These are phyloP conservation scores for Fusarium chuoi DNA, from an alignment of 2,329 filamentous ascomycete species.

Conservation along the genomic window DNA sequence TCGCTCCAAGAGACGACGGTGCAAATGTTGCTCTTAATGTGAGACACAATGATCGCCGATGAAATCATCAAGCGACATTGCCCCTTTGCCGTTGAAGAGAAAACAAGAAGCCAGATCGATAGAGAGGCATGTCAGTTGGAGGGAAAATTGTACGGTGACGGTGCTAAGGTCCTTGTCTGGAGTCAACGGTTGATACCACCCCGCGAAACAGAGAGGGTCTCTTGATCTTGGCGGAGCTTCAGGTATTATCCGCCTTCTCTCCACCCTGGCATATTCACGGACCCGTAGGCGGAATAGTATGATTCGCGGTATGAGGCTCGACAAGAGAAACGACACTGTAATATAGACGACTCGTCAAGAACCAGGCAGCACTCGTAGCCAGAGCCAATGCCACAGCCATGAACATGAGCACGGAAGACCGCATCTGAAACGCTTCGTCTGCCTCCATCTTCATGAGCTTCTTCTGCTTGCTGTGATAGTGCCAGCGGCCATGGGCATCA, in stretches of 20 bases:
- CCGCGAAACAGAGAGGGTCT: not conserved
- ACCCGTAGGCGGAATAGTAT: constrained; percentile 11
- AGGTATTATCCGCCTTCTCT: not conserved
- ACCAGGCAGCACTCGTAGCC: constrained; percentile 22
- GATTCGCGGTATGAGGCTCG: constrained; percentile 6
- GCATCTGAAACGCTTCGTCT: constrained; percentile 70
- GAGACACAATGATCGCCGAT: constrained; percentile 5
- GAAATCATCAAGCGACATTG: not conserved
- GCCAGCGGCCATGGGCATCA: constrained; percentile 48
- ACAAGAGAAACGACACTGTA: constrained; percentile 16
- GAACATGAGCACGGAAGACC: constrained; percentile 62
- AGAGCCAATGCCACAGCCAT: constrained; percentile 52
- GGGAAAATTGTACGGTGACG: not conserved
- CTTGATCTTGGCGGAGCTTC: not conserved
- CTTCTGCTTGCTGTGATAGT: constrained; percentile 67
- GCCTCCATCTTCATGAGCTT: constrained; percentile 72
- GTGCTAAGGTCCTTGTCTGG: not conserved
- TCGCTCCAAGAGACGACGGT: not conserved
- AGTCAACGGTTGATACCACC: not conserved
- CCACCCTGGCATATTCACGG: constrained; percentile 3
- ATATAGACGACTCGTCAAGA: constrained; percentile 30
- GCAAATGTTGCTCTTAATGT: not conserved
- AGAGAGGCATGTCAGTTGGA: not conserved
- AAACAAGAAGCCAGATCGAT: not conserved
- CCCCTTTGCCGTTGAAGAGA: not conserved